Conservation (phyloP, 2,329 filamentous ascomycete genomes). For the Fonsecaea multimorphosa region DNA sequence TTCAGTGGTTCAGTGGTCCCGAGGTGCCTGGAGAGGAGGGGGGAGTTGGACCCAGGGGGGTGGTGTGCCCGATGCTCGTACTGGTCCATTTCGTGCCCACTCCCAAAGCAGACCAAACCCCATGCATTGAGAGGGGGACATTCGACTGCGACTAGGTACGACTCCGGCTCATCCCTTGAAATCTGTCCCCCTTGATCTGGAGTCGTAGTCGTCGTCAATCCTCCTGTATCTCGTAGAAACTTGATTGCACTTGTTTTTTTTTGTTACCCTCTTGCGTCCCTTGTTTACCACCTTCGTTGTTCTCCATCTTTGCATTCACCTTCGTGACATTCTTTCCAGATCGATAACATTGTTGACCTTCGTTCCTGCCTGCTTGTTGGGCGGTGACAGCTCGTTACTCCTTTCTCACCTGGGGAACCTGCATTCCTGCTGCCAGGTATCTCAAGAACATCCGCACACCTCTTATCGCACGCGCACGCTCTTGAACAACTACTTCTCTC, state of each 20-base stretch:
- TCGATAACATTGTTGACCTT: slow-evolving; percentile 23
- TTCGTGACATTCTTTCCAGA: slow-evolving; percentile 35
- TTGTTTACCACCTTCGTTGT: neutral
- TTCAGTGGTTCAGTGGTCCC: neutral
- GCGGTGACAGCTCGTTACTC: slow-evolving; percentile 29
- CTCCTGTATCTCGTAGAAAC: slow-evolving; percentile 1
- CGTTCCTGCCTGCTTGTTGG: slow-evolving; percentile 32
- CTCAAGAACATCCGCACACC: slow-evolving; percentile 17
- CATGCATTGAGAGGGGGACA: neutral
- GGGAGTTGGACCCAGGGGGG: neutral
- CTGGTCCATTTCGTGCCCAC: neutral
- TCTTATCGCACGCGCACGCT: slow-evolving; percentile 9
- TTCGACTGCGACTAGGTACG: neutral
- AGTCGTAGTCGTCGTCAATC: slow-evolving; percentile 2
- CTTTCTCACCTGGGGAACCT: slow-evolving; percentile 11
- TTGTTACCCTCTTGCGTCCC: neutral
- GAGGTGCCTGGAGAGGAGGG: neutral
- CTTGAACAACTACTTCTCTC: slow-evolving; percentile 16
- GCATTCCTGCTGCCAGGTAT: slow-evolving; percentile 16
- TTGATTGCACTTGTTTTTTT: slow-evolving; percentile 1
- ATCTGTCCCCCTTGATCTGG: slow-evolving; percentile 6
- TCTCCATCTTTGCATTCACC: slow-evolving; percentile 18
- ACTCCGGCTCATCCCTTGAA: slow-evolving; percentile 2
- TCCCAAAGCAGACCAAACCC: neutral
- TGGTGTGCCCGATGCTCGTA: neutral